Evolutionary conservation across 352 stramenopile species (phyloP), one percentile per base, ranked within the genome.

Genomic region (Phytophthora macrochlamydospora): DNA sequence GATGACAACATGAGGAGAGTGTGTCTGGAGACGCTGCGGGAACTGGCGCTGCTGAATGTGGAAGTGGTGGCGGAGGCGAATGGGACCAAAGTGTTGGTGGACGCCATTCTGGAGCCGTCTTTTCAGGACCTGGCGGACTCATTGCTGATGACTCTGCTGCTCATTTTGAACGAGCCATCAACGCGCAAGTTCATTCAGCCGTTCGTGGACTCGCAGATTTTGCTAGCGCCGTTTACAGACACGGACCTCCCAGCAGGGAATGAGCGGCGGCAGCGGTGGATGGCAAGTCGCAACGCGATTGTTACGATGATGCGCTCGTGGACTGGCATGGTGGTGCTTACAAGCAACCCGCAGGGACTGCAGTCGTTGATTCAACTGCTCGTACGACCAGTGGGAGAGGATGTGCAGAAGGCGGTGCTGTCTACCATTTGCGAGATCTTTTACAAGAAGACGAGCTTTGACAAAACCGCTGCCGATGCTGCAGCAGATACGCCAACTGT

Each of bases 231-330:
- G 11, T 94, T 97, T 69, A 97, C 90, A 7, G 89, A 97, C 69
- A 95, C 90, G 2, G 90, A 97, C 44, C 57, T 93, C 1, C 87
- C 87, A 13, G 87, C 86, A 1, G 88, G 87, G 0, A 94, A 94
- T 31, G 89, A 97, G 54, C 65, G 90, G 33, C 85, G 90, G 8
- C 89, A 94, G 63, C 86, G 87, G 2, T 96, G 90, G 90, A 96
- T 93, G 76, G 89, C 90, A 14, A 96, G 89, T 79, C 86, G 89
- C 2, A 96, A 95, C 38, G 89, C 90, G 12, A 90, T 97, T 32
- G 87, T 97, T 33, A 93, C 85, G 7, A 92, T 97, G 84, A 95
- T 97, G 87, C 87, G 89, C 0, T 95, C 90, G 14, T 97, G 90
- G 90, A 96, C 90, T 49, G 89, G 89, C 42, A 92, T 96, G 48